Evolutionary conservation across 1,139 yeast species (phyloP).

Genomic region (Diutina rugosa): DNA sequence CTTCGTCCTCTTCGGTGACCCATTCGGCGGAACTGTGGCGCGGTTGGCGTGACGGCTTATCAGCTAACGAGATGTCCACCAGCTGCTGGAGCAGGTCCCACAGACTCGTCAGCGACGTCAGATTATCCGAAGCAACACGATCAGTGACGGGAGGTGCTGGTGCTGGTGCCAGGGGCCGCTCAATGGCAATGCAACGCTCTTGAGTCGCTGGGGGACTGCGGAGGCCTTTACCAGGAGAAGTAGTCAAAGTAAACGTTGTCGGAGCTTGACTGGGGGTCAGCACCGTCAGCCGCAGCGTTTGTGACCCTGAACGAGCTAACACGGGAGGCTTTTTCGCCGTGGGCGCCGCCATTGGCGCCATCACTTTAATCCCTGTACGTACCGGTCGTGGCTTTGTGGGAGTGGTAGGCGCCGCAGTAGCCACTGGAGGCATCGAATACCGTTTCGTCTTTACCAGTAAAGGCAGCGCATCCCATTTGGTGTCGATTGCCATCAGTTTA

Average conservation of each 20-base stretch:
- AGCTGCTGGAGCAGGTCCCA: constrained; percentile 1
- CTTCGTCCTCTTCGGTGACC: background rate
- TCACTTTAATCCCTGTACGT: background rate
- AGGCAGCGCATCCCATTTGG: background rate
- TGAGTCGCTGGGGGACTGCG: background rate
- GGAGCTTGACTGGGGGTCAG: background rate
- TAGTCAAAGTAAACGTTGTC: background rate
- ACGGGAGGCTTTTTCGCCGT: background rate
- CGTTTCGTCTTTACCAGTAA: background rate
- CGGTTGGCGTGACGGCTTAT: background rate
- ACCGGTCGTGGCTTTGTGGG: background rate
- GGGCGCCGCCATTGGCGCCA: background rate
- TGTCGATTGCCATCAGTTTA: background rate
- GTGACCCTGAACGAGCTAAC: background rate
- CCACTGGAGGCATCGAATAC: background rate
- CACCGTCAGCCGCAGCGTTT: background rate
- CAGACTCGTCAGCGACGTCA: background rate
- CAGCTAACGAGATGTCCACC: background rate
- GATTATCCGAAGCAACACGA: background rate
- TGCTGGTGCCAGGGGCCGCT: background rate
- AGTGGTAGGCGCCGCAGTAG: background rate
- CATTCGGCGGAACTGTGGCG: background rate
- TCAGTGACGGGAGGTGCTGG: background rate
- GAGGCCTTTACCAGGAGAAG: background rate
- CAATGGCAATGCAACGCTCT: background rate